Base-by-base conservation (phyloP, 108 stramenopile genomes). In the Discostella pseudostelligera region DNA sequence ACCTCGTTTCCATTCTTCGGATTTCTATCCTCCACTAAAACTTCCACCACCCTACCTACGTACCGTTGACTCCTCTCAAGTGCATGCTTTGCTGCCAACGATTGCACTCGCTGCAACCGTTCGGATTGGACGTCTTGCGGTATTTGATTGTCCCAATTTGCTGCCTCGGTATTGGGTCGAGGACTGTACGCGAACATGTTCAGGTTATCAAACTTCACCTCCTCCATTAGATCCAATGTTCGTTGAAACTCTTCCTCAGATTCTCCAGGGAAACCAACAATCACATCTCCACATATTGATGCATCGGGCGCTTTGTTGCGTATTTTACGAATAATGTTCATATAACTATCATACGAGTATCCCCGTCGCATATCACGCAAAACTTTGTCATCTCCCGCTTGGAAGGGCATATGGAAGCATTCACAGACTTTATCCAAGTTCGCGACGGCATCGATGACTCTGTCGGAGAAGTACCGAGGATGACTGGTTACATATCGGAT, bases 381-480 rank as follows among this genome's bases (percentile, higher is more conserved):
- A 0, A 95, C 85, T 28, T 78, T 56, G 78, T 97, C 81, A 55
- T 93, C 90, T 16, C 96, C 96, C 26, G 87, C 81, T 76, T 97
- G 96, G 51, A 93, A 89, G 8, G 96, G 96, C 68, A 97, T 74
- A 70, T 95, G 92, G 59, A 95, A 95, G 65, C 89, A 89, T 70
- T 93, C 92, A 46, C 87, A 88, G 20, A 93, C 79, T 60, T 85
- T 87, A 39, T 87, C 84, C 13, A 91, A 69, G 32, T 82, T 67
- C 19, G 94, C 89, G 43, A 97, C 93, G 8, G 93, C 90, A 54
- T 93, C 90, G 53, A 97, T 90, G 10, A 95, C 96, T n/a, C 84
- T 60, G 39, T 93, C 87, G 11, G 89, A 89, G 75, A 97, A 94
- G 61, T 97, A 97, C 24, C 94, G 83, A 16, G 96, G 96, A 75